Percentiles rank a stretch among this genome's conserved stretches.
Conservation (phyloP, 805 yeast genomes). For the Starmerella asiatica region DNA sequence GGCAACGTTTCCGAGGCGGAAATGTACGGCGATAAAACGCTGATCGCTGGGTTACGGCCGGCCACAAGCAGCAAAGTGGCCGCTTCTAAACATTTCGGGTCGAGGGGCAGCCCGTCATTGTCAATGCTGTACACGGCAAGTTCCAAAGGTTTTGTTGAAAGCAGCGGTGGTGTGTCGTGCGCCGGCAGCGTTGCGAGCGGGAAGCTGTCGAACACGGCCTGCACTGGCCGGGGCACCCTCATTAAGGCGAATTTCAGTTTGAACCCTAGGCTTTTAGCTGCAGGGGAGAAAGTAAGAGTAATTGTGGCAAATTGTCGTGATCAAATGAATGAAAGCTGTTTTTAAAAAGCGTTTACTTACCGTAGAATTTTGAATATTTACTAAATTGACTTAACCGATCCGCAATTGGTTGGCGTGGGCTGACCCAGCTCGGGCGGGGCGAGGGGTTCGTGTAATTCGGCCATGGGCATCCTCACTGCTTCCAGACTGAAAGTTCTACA, state of each 20-base stretch:
- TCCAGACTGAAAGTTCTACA: conserved; percentile 43
- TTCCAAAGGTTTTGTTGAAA: not conserved
- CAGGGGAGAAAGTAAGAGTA: too few species aligned
- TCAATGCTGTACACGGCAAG: conserved; percentile 21
- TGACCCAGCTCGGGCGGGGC: too few species aligned
- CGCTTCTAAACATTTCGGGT: conserved; percentile 24
- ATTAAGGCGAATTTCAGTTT: too few species aligned
- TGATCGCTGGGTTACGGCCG: not conserved
- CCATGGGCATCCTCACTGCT: conserved; percentile 34
- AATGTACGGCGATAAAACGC: conserved; percentile 14
- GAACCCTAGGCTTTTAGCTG: too few species aligned
- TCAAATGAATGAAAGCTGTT: too few species aligned
- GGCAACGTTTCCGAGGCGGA: conserved; percentile 16
- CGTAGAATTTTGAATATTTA: too few species aligned
- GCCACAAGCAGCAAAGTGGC: conserved; percentile 15
- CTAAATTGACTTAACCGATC: too few species aligned
- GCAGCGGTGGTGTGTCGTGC: not conserved
- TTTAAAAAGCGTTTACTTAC: too few species aligned
- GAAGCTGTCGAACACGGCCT: conserved; percentile 24
- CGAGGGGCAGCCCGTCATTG: conserved; percentile 19
- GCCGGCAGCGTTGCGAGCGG: conserved; percentile 22
- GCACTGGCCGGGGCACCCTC: conserved; percentile 24
- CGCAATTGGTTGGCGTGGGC: too few species aligned
- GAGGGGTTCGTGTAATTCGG: too few species aligned
- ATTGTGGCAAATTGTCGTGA: too few species aligned